Percentiles rank a stretch among this genome's conserved stretches.
Evolutionary conservation across 768 basidiomycete species (phyloP).

Genomic region (Fibroporia radiculosa): DNA sequence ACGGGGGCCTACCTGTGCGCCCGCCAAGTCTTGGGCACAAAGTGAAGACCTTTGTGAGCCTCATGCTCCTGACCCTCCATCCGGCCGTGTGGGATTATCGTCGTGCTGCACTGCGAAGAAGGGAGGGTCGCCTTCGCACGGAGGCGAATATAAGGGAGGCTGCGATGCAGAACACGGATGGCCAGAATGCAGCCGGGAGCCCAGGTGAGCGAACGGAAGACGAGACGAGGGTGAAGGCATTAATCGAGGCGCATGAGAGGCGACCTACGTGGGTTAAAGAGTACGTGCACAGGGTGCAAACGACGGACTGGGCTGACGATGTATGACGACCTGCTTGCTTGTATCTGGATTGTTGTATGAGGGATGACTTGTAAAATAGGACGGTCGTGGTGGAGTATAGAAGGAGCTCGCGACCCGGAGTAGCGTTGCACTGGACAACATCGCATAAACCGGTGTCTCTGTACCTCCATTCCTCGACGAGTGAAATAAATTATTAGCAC

Average conservation of each 20-base stretch:
- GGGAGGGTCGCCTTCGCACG: conserved; percentile 62
- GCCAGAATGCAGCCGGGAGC: conserved; percentile 6
- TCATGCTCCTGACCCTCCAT: conserved; percentile 57
- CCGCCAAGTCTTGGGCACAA: conserved; percentile 47
- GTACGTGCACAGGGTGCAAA: conserved; percentile 59
- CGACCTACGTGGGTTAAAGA: conserved; percentile 55
- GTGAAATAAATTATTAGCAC: too few relatives aligned
- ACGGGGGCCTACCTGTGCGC: conserved; percentile 17
- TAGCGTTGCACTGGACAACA: too few relatives aligned
- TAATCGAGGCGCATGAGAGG: conserved; percentile 41
- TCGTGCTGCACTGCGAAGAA: conserved; percentile 44
- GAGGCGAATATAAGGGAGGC: conserved; percentile 42
- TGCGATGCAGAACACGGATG: neutral
- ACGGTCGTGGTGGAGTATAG: too few relatives aligned
- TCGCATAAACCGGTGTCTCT: too few relatives aligned
- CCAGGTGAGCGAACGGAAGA: conserved; percentile 19
- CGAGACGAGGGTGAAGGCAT: conserved; percentile 24
- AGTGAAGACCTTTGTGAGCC: conserved; percentile 40
- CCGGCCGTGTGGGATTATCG: conserved; percentile 72
- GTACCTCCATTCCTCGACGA: too few relatives aligned
- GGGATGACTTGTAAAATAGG: neutral
- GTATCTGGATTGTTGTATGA: neutral
- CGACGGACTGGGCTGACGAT: conserved; percentile 66
- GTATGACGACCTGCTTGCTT: conserved; percentile 23
- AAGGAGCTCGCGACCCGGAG: too few relatives aligned